A percentile compares a stretch with the other conserved stretches of the same genome.
These are phyloP conservation scores for Cutaneotrichosporon dermatis DNA, from an alignment of 1,284 basidiomycete species.

Conservation along the genomic window DNA sequence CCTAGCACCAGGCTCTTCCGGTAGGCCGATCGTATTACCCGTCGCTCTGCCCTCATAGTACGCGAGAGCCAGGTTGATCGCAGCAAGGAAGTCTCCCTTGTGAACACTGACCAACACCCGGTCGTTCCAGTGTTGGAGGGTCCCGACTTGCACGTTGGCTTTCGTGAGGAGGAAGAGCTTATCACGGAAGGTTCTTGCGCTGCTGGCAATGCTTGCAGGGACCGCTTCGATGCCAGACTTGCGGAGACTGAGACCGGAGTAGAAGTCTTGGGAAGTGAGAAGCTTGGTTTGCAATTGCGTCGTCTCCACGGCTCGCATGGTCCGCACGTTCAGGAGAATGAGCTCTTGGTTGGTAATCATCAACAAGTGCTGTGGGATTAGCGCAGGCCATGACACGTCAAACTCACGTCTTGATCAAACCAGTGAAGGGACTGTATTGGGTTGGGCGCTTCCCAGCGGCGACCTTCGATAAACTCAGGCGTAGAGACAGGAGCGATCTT, in stretches of 20 bases:
- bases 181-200: constrained; percentile 76
- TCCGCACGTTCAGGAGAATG: constrained; percentile 65
- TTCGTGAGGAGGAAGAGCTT: constrained; percentile 75
- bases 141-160: constrained; percentile 69
- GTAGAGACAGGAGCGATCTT: constrained; percentile 19
- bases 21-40: constrained; percentile 86
- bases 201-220: constrained; percentile 57
- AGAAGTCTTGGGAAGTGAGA: constrained; percentile 40
- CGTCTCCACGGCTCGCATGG: constrained; percentile 39
- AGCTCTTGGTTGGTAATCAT: constrained; percentile 58
- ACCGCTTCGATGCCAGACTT: constrained; percentile 6
- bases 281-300: constrained; percentile 39
- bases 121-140: constrained; percentile 92
- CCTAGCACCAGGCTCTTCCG: constrained; percentile 59
- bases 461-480: constrained; percentile 44
- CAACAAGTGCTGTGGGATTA: constrained; percentile 45
- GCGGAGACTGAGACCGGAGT: constrained; percentile 17
- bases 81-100: constrained; percentile 79
- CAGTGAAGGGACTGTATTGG: constrained; percentile 50
- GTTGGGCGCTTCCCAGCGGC: constrained; percentile 40
- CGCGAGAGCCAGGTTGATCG: constrained; percentile 76
- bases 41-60: constrained; percentile 78
- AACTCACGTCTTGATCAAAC: constrained; percentile 50
- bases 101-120: constrained; percentile 78
- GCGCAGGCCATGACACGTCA: neutral